Percentiles rank a stretch among this genome's conserved stretches.
phyloP scores from a whole-genome alignment of 495 filamentous ascomycete species.

The Penicillium robsamsonii region DNA sequence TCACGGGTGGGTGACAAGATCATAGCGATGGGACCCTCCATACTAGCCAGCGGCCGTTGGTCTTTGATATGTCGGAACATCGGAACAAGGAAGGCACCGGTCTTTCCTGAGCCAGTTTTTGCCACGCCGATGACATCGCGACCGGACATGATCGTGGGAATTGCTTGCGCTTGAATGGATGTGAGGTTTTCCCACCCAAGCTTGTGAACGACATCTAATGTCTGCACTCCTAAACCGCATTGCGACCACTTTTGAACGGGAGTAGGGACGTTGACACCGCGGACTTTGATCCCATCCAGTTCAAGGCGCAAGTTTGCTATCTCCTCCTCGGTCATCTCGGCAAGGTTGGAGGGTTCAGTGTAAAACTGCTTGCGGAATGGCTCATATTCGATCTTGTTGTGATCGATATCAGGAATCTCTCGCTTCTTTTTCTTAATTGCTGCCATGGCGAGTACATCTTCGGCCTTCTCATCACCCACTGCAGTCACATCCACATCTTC shows the following conservation, averaged over 20 bases:
- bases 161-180: slow-evolving; percentile 90
- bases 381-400: slow-evolving; percentile 79
- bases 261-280: slow-evolving; percentile 80
- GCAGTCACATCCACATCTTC: slow-evolving; percentile 75
- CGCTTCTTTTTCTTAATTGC: slow-evolving; percentile 93
- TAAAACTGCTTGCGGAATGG: slow-evolving; percentile 93
- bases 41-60: slow-evolving; percentile 74
- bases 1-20: slow-evolving; percentile 96
- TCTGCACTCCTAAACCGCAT: slow-evolving; percentile 82
- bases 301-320: slow-evolving; percentile 77
- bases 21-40: slow-evolving; percentile 83
- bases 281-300: slow-evolving; percentile 92
- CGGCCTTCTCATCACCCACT: slow-evolving; percentile 65
- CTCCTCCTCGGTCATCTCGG: slow-evolving; percentile 83
- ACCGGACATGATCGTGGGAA: slow-evolving; percentile 94
- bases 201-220: slow-evolving; percentile 79
- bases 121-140: slow-evolving; percentile 95
- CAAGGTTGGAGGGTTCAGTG: slow-evolving; percentile 79
- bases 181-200: slow-evolving; percentile 88
- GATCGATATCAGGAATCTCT: slow-evolving; percentile 83
- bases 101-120: slow-evolving; percentile 99
- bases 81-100: slow-evolving; percentile 87
- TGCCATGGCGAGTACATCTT: slow-evolving; percentile 79
- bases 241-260: slow-evolving; percentile 97
- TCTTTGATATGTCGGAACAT: slow-evolving; percentile 99